phyloP scores from a whole-genome alignment of 257 asterid species.

The Haberlea rhodopensis region DNA sequence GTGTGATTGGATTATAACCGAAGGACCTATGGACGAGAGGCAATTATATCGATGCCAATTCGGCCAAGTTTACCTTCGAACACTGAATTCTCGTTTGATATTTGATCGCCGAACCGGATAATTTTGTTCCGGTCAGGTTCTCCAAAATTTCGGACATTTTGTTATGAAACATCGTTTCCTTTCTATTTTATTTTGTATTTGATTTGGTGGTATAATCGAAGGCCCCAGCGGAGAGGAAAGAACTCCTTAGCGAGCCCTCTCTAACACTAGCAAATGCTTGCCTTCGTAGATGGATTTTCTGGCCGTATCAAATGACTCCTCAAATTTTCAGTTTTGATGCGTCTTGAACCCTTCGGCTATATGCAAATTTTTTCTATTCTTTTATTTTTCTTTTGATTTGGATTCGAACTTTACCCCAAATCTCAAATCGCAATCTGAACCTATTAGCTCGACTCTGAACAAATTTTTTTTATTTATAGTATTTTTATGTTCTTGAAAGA shows the following conservation, averaged over 20 bases:
- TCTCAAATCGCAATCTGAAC: too few relatives aligned
- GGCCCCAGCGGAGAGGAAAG: conserved; percentile 86
- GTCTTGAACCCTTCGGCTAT: conserved; percentile 68
- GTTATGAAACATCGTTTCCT: too few relatives aligned
- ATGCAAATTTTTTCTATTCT: background rate
- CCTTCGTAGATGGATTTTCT: conserved; percentile 50
- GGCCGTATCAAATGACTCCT: conserved; percentile 61
- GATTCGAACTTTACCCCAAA: too few relatives aligned
- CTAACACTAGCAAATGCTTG: conserved; percentile 40
- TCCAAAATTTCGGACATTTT: conserved; percentile 28
- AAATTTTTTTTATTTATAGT: background rate
- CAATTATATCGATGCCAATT: conserved; percentile 45
- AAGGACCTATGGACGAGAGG: conserved; percentile 85
- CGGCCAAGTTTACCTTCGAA: conserved; percentile 90
- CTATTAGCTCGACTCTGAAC: too few relatives aligned
- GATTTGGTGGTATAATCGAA: conserved; percentile 34
- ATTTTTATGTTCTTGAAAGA: background rate
- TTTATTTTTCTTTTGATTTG: too few relatives aligned
- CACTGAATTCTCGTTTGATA: conserved; percentile 36
- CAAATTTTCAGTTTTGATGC: conserved; percentile 37
- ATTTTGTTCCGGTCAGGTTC: conserved; percentile 35
- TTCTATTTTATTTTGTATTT: background rate
- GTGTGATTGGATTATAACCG: conserved; percentile 19
- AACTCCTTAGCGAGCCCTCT: conserved; percentile 57
- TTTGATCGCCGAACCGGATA: conserved; percentile 44